Base-by-base conservation (phyloP, 441 rosid species). In the Erysimum cheiri region DNA sequence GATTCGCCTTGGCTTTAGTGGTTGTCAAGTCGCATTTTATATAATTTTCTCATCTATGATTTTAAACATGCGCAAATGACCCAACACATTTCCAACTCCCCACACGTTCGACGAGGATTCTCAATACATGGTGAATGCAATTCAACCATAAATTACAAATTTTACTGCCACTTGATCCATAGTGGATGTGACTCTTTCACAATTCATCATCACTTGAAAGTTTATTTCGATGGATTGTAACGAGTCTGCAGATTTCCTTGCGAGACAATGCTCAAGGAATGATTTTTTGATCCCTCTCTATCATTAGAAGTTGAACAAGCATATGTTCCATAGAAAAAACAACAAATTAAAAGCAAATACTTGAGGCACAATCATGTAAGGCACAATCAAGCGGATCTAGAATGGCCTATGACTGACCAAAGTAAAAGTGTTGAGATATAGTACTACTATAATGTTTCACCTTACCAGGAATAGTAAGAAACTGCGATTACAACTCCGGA, bases 1-100 rank as follows among this genome's bases (percentile, higher is more conserved):
- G 77, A 73, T 73, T 73, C 63, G 48, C 68, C n/a, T n/a, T n/a
- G n/a, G n/a, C 6, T 40, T 28, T 43, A 60, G 68, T 67, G 77
- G 57, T 48, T 64, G 19, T 36, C 28, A 6, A 64, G 14, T 62
- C 15, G 6, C 41, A 3, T 19, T 50, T 52, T 36, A 1, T 15
- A 11, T 59, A n/a, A 17, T 29, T 41, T 67, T 22, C 35, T n/a
- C 1, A 15, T 1, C n/a, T 44, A 3, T 26, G 47, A 12, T 31
- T 19, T 4, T 63, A 47, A 48, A 63, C 43, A 63, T 47, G 67
- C 17, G 67, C 29, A 17, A 31, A 3, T 36, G 10, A 41, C 4
- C 28, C 14, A 10, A 22, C 15, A 37, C 29, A 37, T 11, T 28
- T 53, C 19, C 15, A 65, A 28, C 31, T 29, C 31, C 31, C 28